phyloP scores from a whole-genome alignment of 163 green algal species.

The Chlorella variabilis region DNA sequence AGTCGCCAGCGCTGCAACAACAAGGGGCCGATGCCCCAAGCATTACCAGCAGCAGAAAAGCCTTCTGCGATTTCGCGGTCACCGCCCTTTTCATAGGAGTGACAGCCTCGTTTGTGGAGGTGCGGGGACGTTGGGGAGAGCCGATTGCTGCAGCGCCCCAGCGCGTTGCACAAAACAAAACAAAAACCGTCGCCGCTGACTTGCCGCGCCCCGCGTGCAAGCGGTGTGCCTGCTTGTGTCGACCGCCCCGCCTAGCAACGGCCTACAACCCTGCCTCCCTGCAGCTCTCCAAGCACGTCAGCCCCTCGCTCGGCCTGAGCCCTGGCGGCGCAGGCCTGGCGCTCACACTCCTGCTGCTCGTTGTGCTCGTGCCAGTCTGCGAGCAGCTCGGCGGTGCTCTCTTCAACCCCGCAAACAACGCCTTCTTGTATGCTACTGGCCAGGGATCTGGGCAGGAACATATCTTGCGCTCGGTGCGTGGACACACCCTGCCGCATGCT shows the following conservation, averaged over 20 bases:
- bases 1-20: no score
- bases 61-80: not conserved
- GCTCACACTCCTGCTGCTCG: constrained; percentile 8
- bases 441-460: constrained; percentile 16
- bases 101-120: not conserved
- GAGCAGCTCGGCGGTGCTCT: constrained; percentile 23
- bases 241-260: no score
- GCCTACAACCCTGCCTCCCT: not conserved
- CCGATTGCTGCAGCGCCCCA: no score
- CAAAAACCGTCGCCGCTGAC: no score
- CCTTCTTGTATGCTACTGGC: not conserved
- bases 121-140: no score
- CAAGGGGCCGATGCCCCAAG: not conserved
- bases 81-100: not conserved
- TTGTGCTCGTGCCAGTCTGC: constrained; percentile 9
- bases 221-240: no score
- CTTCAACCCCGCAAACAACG: constrained; percentile 33
- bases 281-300: constrained; percentile 5
- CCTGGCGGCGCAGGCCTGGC: not conserved
- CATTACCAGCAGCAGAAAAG: no score
- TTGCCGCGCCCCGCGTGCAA: no score
- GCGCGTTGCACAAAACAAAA: no score
- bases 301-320: not conserved
- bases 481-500: no score
- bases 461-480: not conserved